A percentile compares a stretch with the other conserved stretches of the same genome.
Conservation (phyloP, 805 yeast genomes). For the Saccharomycopsis olivae region DNA sequence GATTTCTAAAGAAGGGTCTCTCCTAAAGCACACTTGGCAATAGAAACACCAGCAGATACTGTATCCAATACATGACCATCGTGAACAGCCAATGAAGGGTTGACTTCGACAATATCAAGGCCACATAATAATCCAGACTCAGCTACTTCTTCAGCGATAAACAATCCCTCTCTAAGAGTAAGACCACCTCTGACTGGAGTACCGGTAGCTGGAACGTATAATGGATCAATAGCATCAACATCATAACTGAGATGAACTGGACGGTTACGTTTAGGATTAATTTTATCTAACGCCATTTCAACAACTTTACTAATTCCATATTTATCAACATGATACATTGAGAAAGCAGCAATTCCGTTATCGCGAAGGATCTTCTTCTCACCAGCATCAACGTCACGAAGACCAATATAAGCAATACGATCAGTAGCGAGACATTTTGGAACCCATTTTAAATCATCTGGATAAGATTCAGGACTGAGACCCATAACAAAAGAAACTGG, state of each 20-base stretch:
- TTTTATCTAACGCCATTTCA: conserved; percentile 74
- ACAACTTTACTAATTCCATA: conserved; percentile 87
- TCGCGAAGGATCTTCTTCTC: conserved; percentile 70
- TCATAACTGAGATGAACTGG: conserved; percentile 92
- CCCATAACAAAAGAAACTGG: conserved; percentile 91
- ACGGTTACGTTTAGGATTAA: conserved; percentile 58
- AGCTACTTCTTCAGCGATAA: conserved; percentile 84
- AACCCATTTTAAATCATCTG: conserved; percentile 75
- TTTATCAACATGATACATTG: conserved; percentile 94
- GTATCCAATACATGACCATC: conserved; percentile 75
- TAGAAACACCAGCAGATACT: conserved; percentile 79
- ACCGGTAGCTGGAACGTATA: conserved; percentile 92
- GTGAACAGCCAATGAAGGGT: conserved; percentile 76
- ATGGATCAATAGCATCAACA: conserved; percentile 94
- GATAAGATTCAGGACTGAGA: conserved; percentile 53
- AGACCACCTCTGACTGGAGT: conserved; percentile 97
- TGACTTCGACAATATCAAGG: conserved; percentile 87
- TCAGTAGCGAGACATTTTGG: conserved; percentile 52
- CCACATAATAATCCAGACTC: conserved; percentile 82
- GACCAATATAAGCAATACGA: conserved; percentile 84
- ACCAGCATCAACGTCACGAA: conserved; percentile 84
- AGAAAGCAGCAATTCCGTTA: conserved; percentile 67
- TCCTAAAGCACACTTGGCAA: conserved; percentile 90
- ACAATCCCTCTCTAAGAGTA: conserved; percentile 88
- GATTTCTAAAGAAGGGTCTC: conserved; percentile 56